Evolutionary conservation across 2,329 filamentous ascomycete genomes (phyloP), one percentile per base, ranked within the genome.

Genomic region (Juglanconis sp.): DNA sequence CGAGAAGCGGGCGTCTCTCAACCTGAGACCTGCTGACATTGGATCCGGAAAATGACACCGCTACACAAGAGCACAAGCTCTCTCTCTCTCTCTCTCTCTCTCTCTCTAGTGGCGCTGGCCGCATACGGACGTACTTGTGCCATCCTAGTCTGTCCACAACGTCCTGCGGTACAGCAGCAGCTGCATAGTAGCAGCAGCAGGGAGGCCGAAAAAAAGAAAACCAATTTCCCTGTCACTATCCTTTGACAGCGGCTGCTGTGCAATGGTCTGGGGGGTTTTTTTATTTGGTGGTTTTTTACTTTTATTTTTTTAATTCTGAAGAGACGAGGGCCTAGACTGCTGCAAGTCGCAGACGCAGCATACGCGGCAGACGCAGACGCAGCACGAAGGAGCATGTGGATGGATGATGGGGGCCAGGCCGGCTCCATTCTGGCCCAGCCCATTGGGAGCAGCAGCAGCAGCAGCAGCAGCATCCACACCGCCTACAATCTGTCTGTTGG

Each of bases 171-270:
- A 31, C 40, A 35, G 13, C 11, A 35, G 52, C 52, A 31, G 34
- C 40, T n/a, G 24, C 2, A 24, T 24, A 24, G 24, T 24, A 24
- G 24, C 24, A 24, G 24, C 24, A 47, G 24, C 30, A 34, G 15
- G 17, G 38, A 54, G 36, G 40, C 52, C 9, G 17, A 24, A 53
- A 31, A 11, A 13, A 52, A 10, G 5, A 36, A 38, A 40, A 2
- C 34, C 6, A 30, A 31, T 24, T 30, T 34, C 15, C 40, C 53
- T 53, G 58, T 48, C 32, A 51, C 46, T 11, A 35, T n/a, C 17
- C 35, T 53, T 40, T 57, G 60, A 62, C 56, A 62, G 60, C 56
- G 47, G 56, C 53, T 56, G 60, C 56, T 53, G 56, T 56, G 54
- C 46, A 11, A 40, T 50, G 35, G 54, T 38, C 30, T 44, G 15